phyloP scores from a whole-genome alignment of 345 rosid genomes.

The Rhodamnia argentea region DNA sequence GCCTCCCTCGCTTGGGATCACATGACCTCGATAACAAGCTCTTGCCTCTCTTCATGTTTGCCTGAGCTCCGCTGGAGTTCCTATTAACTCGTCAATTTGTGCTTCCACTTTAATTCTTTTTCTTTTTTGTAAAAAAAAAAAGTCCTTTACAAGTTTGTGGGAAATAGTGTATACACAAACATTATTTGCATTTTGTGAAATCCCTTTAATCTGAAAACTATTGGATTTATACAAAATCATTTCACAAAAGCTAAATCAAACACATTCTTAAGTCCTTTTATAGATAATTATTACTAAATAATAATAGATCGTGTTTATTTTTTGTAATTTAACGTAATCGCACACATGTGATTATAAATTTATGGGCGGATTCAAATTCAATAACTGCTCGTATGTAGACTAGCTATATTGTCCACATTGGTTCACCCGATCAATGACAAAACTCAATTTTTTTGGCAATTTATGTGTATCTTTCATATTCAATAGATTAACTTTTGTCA shows the following conservation, averaged over 20 bases:
- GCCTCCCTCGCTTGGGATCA: not conserved
- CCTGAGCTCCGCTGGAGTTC: fast-evolving
- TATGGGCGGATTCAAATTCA: not conserved
- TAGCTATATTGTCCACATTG: fast-evolving
- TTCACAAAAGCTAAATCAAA: not conserved
- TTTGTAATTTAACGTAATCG: too few relatives aligned
- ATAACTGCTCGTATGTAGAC: fast-evolving
- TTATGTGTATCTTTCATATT: fast-evolving
- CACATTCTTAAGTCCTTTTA: not conserved
- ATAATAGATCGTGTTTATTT: too few relatives aligned
- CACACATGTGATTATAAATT: not conserved
- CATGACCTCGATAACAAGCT: fast-evolving
- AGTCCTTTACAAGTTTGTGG: not conserved
- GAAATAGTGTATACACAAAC: not conserved
- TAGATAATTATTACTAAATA: not conserved
- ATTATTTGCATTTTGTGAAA: not conserved
- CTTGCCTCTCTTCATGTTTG: fast-evolving
- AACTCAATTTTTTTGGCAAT: not conserved
- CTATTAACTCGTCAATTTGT: not conserved
- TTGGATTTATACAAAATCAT: not conserved
- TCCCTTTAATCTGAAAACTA: not conserved
- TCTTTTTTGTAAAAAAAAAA: not conserved
- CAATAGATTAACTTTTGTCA: not conserved
- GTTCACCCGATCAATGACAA: fast-evolving
- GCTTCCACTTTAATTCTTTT: not conserved